Evolutionary conservation across 441 rosid genomes (phyloP).

Genomic region (Melastoma candidum): DNA sequence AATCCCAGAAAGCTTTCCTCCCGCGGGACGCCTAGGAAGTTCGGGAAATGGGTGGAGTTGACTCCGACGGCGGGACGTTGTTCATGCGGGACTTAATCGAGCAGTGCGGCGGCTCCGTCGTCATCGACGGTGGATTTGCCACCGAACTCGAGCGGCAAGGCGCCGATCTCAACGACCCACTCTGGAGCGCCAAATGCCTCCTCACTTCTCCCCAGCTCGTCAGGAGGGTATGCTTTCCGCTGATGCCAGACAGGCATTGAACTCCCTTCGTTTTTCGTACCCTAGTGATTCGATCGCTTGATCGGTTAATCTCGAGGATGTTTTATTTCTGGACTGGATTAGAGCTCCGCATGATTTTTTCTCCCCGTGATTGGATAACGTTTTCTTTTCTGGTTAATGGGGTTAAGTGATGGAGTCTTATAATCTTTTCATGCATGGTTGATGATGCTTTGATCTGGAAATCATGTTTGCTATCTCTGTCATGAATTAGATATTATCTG

Average conservation of each 20-base stretch:
- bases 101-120: conserved; percentile 63
- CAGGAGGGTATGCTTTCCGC: conserved; percentile 35
- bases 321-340: too few relatives aligned
- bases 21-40: too few relatives aligned
- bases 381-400: too few relatives aligned
- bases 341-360: too few relatives aligned
- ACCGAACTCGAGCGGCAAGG: conserved; percentile 87
- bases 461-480: too few relatives aligned
- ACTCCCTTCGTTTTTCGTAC: neutral
- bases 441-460: too few relatives aligned
- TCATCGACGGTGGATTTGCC: conserved; percentile 90
- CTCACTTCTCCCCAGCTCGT: conserved; percentile 72
- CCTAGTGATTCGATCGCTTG: neutral
- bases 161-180: conserved; percentile 81
- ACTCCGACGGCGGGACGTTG: conserved; percentile 1
- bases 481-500: too few relatives aligned
- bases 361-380: too few relatives aligned
- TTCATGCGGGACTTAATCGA: conserved; percentile 48
- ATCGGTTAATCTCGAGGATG: neutral
- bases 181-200: conserved; percentile 94
- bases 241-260: too few relatives aligned
- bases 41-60: neutral
- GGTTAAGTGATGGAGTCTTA: too few relatives aligned
- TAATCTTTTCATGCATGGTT: too few relatives aligned
- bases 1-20: too few relatives aligned